Conservation (phyloP, 2,329 filamentous ascomycete genomes). For the Fusarium solani-melongenae region DNA sequence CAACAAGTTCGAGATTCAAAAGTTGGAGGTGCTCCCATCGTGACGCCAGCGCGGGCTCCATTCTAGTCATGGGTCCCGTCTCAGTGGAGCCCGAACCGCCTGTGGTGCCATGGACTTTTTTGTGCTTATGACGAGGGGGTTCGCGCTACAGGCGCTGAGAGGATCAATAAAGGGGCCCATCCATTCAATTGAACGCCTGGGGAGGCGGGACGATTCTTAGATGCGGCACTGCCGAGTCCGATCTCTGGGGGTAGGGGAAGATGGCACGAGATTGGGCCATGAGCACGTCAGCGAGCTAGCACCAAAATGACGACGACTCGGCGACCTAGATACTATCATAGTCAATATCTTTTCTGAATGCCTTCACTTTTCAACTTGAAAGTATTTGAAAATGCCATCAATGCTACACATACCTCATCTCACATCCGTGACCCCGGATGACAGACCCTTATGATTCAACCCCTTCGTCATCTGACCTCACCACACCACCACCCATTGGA, state of each 20-base stretch:
- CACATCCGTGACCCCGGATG: neutral
- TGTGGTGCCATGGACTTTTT: neutral
- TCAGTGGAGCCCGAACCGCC: neutral
- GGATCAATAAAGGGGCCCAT: neutral
- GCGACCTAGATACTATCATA: neutral
- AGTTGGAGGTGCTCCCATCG: neutral
- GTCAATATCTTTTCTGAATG: constrained; percentile 1
- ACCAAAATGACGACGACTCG: neutral
- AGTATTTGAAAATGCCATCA: neutral
- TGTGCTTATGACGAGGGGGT: neutral
- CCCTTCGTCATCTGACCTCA: constrained; percentile 13
- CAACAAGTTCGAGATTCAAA: neutral
- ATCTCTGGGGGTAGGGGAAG: neutral
- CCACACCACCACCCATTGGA: neutral
- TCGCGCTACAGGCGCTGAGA: constrained; percentile 1
- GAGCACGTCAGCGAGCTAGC: constrained; percentile 6
- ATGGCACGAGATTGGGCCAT: constrained; percentile 17
- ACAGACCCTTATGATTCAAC: neutral
- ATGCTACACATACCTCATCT: neutral
- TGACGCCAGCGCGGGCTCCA: neutral
- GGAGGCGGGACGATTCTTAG: neutral
- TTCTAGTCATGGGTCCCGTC: neutral
- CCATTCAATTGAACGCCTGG: neutral
- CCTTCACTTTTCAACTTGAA: neutral
- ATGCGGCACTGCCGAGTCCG: constrained; percentile 1